Percentiles rank a stretch among this genome's conserved stretches.
Conservation (phyloP, 202 grass and related monocot genomes). For the Dendrocalamus latiflorus region DNA sequence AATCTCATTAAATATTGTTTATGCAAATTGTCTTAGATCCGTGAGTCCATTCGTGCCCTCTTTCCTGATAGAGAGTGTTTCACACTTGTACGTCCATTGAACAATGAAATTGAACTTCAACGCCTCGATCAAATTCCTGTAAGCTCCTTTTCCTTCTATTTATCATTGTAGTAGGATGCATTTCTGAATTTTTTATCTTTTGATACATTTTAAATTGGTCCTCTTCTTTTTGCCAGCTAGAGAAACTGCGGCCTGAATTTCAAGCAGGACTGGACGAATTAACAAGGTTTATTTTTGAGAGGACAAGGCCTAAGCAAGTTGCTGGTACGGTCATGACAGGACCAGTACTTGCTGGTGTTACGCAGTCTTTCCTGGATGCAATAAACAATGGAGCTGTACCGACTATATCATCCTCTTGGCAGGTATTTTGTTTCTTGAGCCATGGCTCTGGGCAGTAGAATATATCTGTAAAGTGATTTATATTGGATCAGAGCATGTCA, state of each 20-base stretch:
- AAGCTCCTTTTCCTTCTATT: neutral
- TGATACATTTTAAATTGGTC: neutral
- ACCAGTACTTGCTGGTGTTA: slow-evolving; percentile 62
- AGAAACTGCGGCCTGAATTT: slow-evolving; percentile 69
- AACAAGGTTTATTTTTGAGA: slow-evolving; percentile 71
- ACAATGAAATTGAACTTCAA: no score
- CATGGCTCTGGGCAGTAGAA: neutral
- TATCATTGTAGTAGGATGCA: neutral
- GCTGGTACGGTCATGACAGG: slow-evolving; percentile 71
- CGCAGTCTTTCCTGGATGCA: slow-evolving; percentile 76
- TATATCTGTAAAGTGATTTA: neutral
- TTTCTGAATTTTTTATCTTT: neutral
- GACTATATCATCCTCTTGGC: no score
- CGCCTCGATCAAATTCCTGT: no score
- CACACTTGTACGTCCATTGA: no score
- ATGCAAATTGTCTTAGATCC: slow-evolving; percentile 48
- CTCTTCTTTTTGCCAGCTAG: slow-evolving; percentile 40
- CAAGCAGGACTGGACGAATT: slow-evolving; percentile 55
- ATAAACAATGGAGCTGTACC: slow-evolving; percentile 83
- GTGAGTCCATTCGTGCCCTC: no score
- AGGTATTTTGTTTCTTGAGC: slow-evolving; percentile 40
- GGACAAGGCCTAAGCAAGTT: slow-evolving; percentile 76
- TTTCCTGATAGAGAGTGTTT: no score
- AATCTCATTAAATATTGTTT: slow-evolving; percentile 23
- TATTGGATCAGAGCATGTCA: neutral